Conservation (phyloP, 257 asterid species). For the Primulina huaijiensis region DNA sequence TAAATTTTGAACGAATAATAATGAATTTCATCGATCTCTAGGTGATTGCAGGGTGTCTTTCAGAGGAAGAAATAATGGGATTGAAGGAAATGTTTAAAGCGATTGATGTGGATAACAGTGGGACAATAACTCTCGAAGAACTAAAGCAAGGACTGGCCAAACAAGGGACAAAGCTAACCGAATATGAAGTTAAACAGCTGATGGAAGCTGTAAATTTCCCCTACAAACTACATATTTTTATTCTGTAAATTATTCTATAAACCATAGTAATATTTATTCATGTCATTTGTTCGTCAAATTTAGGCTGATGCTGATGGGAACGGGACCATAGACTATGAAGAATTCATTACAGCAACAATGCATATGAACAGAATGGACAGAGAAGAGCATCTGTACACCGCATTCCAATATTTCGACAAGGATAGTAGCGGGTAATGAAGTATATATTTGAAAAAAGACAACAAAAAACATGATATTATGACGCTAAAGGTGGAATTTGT, state of each 20-base stretch:
- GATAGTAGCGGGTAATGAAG: conserved; percentile 48
- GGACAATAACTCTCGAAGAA: conserved; percentile 68
- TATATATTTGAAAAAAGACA: not conserved
- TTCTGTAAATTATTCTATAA: not conserved
- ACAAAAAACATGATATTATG: not conserved
- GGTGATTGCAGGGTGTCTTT: conserved; percentile 64
- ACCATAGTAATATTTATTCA: not conserved
- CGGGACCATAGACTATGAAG: conserved; percentile 62
- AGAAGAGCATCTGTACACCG: conserved; percentile 64
- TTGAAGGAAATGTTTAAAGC: conserved; percentile 64
- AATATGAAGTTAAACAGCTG: conserved; percentile 56
- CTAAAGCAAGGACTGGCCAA: conserved; percentile 57
- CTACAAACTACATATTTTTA: not conserved
- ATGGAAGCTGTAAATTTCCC: conserved; percentile 57
- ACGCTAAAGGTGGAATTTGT: not conserved
- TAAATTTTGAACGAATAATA: conserved; percentile 10
- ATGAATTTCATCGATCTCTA: conserved; percentile 2
- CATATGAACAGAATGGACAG: conserved; percentile 61
- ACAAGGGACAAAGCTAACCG: conserved; percentile 60
- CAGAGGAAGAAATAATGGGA: conserved; percentile 69
- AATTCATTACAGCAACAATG: conserved; percentile 68
- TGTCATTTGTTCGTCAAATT: not conserved
- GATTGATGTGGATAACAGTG: conserved; percentile 59
- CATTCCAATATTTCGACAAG: conserved; percentile 61
- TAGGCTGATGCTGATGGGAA: conserved; percentile 69